phyloP scores from a whole-genome alignment of 305 asterid genomes.

The Salvia sclarea region DNA sequence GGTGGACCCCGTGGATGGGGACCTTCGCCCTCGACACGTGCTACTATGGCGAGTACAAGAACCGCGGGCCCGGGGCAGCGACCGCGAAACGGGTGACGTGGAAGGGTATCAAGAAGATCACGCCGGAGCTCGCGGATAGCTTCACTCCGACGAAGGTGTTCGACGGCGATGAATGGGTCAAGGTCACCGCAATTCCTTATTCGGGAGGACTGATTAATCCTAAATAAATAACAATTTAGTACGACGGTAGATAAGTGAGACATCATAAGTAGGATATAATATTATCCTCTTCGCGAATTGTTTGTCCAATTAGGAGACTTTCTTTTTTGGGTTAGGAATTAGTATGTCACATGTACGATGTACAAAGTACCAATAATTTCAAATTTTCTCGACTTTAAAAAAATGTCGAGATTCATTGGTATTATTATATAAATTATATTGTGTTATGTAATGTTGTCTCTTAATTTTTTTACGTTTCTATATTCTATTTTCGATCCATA shows the following conservation, averaged over 20 bases:
- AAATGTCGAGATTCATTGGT: not conserved
- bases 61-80: constrained; percentile 56
- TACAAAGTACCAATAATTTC: not conserved
- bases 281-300: not conserved
- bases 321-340: not conserved
- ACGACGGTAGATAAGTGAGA: not conserved
- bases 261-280: not conserved
- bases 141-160: constrained; percentile 46
- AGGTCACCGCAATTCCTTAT: constrained; percentile 48
- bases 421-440: not conserved
- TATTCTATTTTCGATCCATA: too few species aligned
- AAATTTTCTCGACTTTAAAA: not conserved
- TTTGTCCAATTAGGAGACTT: not conserved
- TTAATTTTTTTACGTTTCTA: too few species aligned
- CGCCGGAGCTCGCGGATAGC: constrained; percentile 50
- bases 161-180: constrained; percentile 56
- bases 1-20: constrained; percentile 76
- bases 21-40: constrained; percentile 45
- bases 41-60: constrained; percentile 66
- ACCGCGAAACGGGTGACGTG: constrained; percentile 46
- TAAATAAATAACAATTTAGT: not conserved
- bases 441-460: too few species aligned
- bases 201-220: constrained; percentile 35
- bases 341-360: not conserved
- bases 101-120: constrained; percentile 58